These are phyloP conservation scores for Daldinia concentrica DNA, from an alignment of 495 filamentous ascomycete genomes.

Conservation along the genomic window DNA sequence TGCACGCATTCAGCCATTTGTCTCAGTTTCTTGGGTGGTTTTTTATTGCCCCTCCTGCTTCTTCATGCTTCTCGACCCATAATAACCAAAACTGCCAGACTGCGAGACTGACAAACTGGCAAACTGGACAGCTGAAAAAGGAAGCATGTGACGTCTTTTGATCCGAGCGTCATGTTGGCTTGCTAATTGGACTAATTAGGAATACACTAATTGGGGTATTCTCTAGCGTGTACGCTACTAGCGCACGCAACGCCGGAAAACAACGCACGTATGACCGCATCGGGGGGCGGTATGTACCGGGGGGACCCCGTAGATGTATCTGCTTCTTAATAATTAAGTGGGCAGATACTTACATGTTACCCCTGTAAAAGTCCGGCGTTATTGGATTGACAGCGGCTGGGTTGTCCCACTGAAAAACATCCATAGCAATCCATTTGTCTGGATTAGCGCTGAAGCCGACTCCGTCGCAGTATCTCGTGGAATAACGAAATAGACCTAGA, in stretches of 20 bases:
- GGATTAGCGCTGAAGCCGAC: slow-evolving; percentile 8
- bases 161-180: slow-evolving; percentile 1
- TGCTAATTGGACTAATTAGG: slow-evolving; percentile 4
- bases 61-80: slow-evolving; percentile 1
- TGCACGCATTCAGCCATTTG: slow-evolving; percentile 37
- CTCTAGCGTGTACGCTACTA: slow-evolving; percentile 7
- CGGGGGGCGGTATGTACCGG: not conserved
- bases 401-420: slow-evolving; percentile 2
- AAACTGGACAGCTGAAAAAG: not conserved
- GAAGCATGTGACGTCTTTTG: slow-evolving; percentile 35
- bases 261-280: slow-evolving; percentile 31
- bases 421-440: not conserved
- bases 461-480: not conserved
- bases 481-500: slow-evolving; percentile 11
- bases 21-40: slow-evolving; percentile 21
- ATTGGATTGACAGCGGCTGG: slow-evolving; percentile 2
- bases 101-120: no score
- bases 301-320: slow-evolving; percentile 1
- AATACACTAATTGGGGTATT: slow-evolving; percentile 1
- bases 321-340: not conserved
- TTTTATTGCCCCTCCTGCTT: slow-evolving; percentile 24
- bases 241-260: slow-evolving; percentile 12
- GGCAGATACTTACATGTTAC: slow-evolving; percentile 2
- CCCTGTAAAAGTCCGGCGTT: not conserved
- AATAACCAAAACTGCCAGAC: no score